A percentile compares a stretch with the other conserved stretches of the same genome.
phyloP scores from a whole-genome alignment of 2,329 filamentous ascomycete genomes.

The Neofusicoccum parvum region DNA sequence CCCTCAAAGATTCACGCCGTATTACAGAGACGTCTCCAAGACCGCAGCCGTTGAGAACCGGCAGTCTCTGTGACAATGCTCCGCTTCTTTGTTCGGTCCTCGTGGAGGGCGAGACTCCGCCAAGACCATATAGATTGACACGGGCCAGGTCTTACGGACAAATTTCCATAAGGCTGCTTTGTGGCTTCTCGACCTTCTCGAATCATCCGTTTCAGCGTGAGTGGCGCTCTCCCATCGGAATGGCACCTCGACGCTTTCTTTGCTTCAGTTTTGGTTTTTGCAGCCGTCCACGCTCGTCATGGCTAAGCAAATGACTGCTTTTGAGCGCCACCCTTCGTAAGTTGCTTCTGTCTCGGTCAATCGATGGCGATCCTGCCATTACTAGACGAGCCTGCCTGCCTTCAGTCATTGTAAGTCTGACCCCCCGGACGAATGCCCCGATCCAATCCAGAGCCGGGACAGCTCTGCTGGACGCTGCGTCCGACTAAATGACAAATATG shows the following conservation, averaged over 20 bases:
- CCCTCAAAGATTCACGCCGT: neutral
- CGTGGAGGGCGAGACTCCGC: neutral
- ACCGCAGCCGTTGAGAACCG: neutral
- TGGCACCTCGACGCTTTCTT: constrained; percentile 1
- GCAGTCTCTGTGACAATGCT: neutral
- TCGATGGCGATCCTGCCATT: constrained; percentile 14
- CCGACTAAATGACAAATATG: neutral
- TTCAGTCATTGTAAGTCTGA: neutral
- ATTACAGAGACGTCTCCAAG: neutral
- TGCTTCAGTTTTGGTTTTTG: neutral
- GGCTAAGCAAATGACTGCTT: neutral
- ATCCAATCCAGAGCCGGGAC: neutral
- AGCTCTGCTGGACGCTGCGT: neutral
- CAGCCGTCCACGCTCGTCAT: constrained; percentile 5
- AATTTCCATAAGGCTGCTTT: constrained; percentile 2
- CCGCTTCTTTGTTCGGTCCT: too few species aligned
- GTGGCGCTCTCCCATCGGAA: constrained; percentile 7
- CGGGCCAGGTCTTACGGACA: neutral
- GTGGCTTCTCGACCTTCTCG: constrained; percentile 17
- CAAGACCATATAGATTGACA: neutral
- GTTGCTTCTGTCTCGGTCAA: neutral
- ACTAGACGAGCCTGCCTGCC: neutral
- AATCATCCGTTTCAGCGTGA: neutral
- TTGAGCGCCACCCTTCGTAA: constrained; percentile 1
- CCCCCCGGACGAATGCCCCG: neutral